phyloP scores from a whole-genome alignment of 1,139 yeast genomes.

The Pneumocystis wakefieldiae region DNA sequence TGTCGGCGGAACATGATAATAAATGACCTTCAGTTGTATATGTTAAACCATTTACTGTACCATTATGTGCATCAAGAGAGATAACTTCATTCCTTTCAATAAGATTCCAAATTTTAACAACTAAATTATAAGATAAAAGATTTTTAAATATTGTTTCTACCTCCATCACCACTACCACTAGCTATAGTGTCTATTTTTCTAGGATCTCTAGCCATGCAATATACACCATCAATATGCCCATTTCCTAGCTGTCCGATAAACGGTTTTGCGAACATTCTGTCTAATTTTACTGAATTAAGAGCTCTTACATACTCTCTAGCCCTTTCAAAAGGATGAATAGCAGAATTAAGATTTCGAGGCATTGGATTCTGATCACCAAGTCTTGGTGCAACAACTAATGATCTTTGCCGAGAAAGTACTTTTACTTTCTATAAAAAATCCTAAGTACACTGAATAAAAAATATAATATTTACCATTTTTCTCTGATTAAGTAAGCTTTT shows the following conservation, averaged over 20 bases:
- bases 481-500: background rate
- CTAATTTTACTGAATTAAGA: slow-evolving; percentile 84
- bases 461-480: slow-evolving; percentile 2
- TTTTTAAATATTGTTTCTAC: background rate
- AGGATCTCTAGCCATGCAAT: slow-evolving; percentile 69
- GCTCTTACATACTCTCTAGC: slow-evolving; percentile 95
- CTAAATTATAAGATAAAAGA: slow-evolving; percentile 15
- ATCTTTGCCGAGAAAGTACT: slow-evolving; percentile 62
- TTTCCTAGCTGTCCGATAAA: slow-evolving; percentile 87
- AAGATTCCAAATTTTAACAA: slow-evolving; percentile 84
- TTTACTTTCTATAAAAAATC: slow-evolving; percentile 47
- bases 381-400: slow-evolving; percentile 87
- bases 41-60: slow-evolving; percentile 73
- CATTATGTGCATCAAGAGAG: slow-evolving; percentile 78
- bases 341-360: slow-evolving; percentile 85
- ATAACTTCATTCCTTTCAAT: slow-evolving; percentile 56
- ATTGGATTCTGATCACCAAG: slow-evolving; percentile 69
- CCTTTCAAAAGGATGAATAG: slow-evolving; percentile 89
- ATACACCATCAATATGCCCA: slow-evolving; percentile 95
- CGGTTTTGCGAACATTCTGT: slow-evolving; percentile 91
- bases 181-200: slow-evolving; percentile 60
- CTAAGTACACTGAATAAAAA: background rate
- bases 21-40: slow-evolving; percentile 58
- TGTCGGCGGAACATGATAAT: slow-evolving; percentile 83
- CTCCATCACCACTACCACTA: slow-evolving; percentile 88